Percentiles rank a stretch among this genome's conserved stretches.
These are phyloP conservation scores for Phytophthora chlamydospora DNA, from an alignment of 352 stramenopile genomes.

Conservation along the genomic window DNA sequence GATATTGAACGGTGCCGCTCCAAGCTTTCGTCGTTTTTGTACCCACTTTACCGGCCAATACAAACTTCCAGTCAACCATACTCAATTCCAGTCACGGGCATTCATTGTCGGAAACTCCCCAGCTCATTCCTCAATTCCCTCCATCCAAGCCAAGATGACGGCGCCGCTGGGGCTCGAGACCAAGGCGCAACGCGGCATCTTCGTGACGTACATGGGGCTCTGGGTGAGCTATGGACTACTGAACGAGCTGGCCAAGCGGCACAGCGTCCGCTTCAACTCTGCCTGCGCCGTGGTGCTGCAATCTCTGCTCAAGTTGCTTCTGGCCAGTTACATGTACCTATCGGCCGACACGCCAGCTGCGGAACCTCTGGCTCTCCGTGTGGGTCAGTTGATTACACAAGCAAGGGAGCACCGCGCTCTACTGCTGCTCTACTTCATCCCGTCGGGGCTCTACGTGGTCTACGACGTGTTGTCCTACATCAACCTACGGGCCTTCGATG, in stretches of 20 bases:
- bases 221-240: constrained; percentile 82
- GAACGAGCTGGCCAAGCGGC: constrained; percentile 78
- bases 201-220: constrained; percentile 81
- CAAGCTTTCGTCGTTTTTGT: no score
- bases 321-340: constrained; percentile 78
- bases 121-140: constrained; percentile 1
- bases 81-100: not conserved
- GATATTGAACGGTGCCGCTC: no score
- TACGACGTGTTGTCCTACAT: constrained; percentile 87
- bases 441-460: constrained; percentile 76
- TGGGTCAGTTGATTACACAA: constrained; percentile 44
- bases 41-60: no score
- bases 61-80: no score
- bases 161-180: constrained; percentile 79
- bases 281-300: constrained; percentile 78
- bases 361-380: constrained; percentile 30
- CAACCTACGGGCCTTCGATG: constrained; percentile 78
- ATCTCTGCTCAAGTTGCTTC: constrained; percentile 70
- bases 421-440: constrained; percentile 76
- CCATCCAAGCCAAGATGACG: constrained; percentile 32
- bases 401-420: constrained; percentile 49
- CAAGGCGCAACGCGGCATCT: constrained; percentile 69
- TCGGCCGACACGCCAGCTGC: constrained; percentile 44
- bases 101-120: constrained; percentile 2
- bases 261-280: constrained; percentile 75